Evolutionary conservation across 352 stramenopile species (phyloP).

Genomic region (Globisporangium uncinulatum): DNA sequence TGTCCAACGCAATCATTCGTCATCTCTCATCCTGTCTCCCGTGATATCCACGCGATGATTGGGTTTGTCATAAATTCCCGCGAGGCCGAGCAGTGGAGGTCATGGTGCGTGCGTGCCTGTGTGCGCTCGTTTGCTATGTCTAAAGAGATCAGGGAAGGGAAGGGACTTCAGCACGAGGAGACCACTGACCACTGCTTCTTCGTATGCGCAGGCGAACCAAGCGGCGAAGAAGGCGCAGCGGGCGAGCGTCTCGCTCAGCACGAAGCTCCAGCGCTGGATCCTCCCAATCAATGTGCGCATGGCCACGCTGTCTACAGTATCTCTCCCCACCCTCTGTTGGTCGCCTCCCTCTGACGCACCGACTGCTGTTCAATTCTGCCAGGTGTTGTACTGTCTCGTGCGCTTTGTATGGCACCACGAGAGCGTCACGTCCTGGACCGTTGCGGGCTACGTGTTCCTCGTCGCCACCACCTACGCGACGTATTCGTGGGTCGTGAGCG

Average conservation of each 20-base stretch:
- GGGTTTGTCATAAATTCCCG: not conserved
- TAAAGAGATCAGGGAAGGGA: too few species aligned
- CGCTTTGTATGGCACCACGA: slow-evolving; percentile 69
- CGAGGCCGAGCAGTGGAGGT: not conserved
- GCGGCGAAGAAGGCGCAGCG: slow-evolving; percentile 81
- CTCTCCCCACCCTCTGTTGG: too few species aligned
- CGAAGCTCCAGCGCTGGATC: slow-evolving; percentile 74
- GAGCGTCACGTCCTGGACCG: slow-evolving; percentile 63
- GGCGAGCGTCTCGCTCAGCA: slow-evolving; percentile 59
- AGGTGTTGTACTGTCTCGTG: slow-evolving; percentile 71
- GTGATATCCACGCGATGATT: not conserved
- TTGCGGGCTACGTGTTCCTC: slow-evolving; percentile 64
- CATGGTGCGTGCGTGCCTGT: not conserved
- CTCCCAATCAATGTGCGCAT: slow-evolving; percentile 65
- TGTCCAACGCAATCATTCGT: not conserved
- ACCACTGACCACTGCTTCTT: not conserved
- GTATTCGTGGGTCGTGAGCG: slow-evolving; percentile 77
- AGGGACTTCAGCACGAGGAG: too few species aligned
- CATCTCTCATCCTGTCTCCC: not conserved
- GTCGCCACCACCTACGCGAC: slow-evolving; percentile 62
- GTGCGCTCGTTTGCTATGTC: not conserved
- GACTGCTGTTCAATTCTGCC: not conserved
- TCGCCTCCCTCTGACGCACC: not conserved
- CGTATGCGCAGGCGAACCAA: slow-evolving; percentile 60
- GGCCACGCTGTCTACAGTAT: not conserved